Evolutionary conservation across 2,329 filamentous ascomycete genomes (phyloP), one percentile per base, ranked within the genome.

Genomic region (Phialophora tarda): DNA sequence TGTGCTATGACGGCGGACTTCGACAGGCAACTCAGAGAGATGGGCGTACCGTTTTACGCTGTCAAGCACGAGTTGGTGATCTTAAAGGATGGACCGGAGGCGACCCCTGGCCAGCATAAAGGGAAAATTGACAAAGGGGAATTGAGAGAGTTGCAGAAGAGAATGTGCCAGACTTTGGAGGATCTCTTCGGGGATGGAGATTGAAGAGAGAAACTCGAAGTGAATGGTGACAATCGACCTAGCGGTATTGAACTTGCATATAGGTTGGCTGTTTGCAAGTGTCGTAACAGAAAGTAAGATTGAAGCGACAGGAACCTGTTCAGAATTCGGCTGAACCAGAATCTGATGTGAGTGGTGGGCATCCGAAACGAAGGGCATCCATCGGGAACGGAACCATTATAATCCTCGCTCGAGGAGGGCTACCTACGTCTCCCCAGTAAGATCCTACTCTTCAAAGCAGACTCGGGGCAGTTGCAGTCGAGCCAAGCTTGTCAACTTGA

Each of bases 21-120:
- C 76, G 81, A 79, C 6, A 75, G 77, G 1, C 85, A 86, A 69
- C 75, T 91, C 55, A 84, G 85, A 64, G 78, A 76, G 7, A 74
- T 90, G 34, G 86, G 84, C 8, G 82, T 89, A 41, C 87, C 87
- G 0, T 89, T 89, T 73, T 89, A 88, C 72, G 83, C 82, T 5
- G 83, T 84, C 30, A 80, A 78, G 63, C 71, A 76, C 48, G 77
- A 80, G 11, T 71, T 84, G 38, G 76, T 86, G 32, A 65, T 80
- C 21, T 70, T 73, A 5, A 74, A 76, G 32, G 53, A 69, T 53
- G 61, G 62, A 7, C 54, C 50, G 54, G 62, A 69, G 66, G 72
- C 44, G 69, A 63, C 32, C 30, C 47, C 59, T 32, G 66, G 66
- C n/a, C 59, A 47, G 11, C 51, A 63, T 53, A 75, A 72, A 50